Percentiles rank a stretch among this genome's conserved stretches.
Conservation (phyloP, 805 yeast genomes). For the Metschnikowia borealis region DNA sequence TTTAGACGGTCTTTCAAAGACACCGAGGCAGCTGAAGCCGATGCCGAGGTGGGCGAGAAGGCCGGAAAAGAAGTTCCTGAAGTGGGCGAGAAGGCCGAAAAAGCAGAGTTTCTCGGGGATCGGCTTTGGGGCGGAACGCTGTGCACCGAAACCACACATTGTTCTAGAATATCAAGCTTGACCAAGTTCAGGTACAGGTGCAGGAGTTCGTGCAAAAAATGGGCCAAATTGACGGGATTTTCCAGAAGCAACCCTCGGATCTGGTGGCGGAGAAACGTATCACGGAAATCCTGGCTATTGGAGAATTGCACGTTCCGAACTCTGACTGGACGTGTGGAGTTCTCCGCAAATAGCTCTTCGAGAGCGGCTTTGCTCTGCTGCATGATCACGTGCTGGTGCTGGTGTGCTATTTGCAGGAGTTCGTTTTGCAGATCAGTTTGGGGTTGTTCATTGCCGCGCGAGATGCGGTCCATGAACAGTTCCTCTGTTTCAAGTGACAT, state of each 20-base stretch:
- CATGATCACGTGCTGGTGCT: constrained; percentile 29
- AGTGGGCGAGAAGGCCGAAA: no score
- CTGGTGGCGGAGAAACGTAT: constrained; percentile 43
- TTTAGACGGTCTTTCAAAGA: background rate
- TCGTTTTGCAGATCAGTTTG: constrained; percentile 23
- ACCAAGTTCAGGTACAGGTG: constrained; percentile 39
- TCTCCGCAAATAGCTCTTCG: constrained; percentile 30
- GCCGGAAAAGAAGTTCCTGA: no score
- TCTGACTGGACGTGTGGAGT: constrained; percentile 38
- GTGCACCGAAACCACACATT: constrained; percentile 34
- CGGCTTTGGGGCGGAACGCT: constrained; percentile 11
- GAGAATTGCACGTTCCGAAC: constrained; percentile 44
- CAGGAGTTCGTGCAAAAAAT: constrained; percentile 41
- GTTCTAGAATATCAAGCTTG: constrained; percentile 41
- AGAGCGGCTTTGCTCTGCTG: constrained; percentile 32
- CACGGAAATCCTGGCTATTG: constrained; percentile 46
- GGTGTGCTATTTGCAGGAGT: constrained; percentile 22
- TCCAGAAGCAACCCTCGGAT: constrained; percentile 41
- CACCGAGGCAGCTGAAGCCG: background rate
- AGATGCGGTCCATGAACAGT: constrained; percentile 30
- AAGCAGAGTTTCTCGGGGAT: background rate
- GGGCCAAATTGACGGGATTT: constrained; percentile 36
- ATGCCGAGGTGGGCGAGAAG: no score
- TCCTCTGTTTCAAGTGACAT: constrained; percentile 29
- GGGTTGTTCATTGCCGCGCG: constrained; percentile 9